phyloP scores from a whole-genome alignment of 768 basidiomycete genomes.

The Naganishia antarctica region DNA sequence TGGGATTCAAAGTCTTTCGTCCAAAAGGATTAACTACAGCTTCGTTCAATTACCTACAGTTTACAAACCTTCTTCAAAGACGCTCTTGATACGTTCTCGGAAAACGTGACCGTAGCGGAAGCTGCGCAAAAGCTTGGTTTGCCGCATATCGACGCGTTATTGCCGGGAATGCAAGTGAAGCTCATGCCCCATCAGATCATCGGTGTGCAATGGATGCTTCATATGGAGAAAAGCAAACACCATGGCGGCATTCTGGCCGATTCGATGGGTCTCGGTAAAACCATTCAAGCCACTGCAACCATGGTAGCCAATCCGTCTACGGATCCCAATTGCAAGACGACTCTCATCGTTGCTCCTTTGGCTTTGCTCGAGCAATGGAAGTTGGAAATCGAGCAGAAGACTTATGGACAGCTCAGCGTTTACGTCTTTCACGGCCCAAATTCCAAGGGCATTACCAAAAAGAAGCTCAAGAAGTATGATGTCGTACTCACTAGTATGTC shows the following conservation, averaged over 20 bases:
- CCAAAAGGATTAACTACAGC: background rate
- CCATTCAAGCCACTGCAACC: conserved; percentile 83
- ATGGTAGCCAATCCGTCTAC: conserved; percentile 58
- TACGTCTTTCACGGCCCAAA: conserved; percentile 63
- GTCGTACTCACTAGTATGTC: conserved; percentile 58
- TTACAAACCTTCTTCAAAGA: conserved; percentile 38
- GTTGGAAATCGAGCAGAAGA: conserved; percentile 61
- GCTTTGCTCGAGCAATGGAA: conserved; percentile 61
- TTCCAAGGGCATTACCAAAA: conserved; percentile 52
- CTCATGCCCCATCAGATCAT: conserved; percentile 65
- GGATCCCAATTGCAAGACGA: conserved; percentile 59
- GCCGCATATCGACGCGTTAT: conserved; percentile 52
- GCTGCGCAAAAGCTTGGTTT: conserved; percentile 59
- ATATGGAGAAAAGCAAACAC: conserved; percentile 46
- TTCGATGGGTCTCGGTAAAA: conserved; percentile 96
- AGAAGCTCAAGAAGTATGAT: conserved; percentile 59
- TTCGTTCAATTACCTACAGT: conserved; percentile 12
- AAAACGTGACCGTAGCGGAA: conserved; percentile 58
- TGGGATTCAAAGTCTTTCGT: background rate
- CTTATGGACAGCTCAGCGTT: conserved; percentile 55
- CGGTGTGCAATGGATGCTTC: conserved; percentile 74
- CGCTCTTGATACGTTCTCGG: conserved; percentile 41
- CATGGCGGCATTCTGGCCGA: conserved; percentile 46
- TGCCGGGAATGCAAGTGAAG: conserved; percentile 60
- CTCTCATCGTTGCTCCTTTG: conserved; percentile 63